Evolutionary conservation across 345 rosid genomes (phyloP).

Genomic region (Citrus hindsii): DNA sequence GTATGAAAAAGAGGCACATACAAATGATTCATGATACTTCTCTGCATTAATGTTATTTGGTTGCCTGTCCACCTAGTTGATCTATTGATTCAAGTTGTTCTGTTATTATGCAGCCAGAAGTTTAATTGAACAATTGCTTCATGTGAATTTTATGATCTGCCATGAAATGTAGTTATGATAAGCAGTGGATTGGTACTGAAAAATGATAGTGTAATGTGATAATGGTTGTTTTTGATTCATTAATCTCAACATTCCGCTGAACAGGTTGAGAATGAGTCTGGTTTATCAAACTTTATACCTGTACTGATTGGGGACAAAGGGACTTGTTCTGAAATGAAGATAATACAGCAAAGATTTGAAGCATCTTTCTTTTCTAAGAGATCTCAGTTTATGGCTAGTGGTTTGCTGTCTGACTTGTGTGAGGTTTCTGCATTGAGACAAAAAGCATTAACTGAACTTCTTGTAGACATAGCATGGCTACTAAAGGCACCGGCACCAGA

Average conservation of each 20-base stretch:
- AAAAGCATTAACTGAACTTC: conserved; percentile 50
- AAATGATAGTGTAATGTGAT: neutral
- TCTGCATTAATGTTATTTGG: neutral
- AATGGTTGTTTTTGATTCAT: neutral
- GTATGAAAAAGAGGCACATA: neutral
- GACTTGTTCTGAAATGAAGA: conserved; percentile 72
- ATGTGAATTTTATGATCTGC: neutral
- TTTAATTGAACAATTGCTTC: neutral
- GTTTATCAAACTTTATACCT: conserved; percentile 90
- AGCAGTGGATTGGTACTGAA: neutral
- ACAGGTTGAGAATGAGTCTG: conserved; percentile 90
- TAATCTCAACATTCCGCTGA: neutral
- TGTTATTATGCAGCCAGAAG: neutral
- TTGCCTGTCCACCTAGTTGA: neutral
- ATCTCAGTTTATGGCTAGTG: conserved; percentile 23
- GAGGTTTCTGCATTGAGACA: conserved; percentile 43
- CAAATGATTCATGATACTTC: neutral
- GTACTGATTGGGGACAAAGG: conserved; percentile 64
- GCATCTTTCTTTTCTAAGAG: conserved; percentile 34
- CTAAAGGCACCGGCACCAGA: conserved; percentile 63
- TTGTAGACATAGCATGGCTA: conserved; percentile 86
- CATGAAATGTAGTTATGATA: neutral
- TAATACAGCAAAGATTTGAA: conserved; percentile 56
- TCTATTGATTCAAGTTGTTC: neutral
- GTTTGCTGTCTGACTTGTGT: conserved; percentile 33